Conservation (phyloP, 495 filamentous ascomycete species). For the Cladorrhinum samala region DNA sequence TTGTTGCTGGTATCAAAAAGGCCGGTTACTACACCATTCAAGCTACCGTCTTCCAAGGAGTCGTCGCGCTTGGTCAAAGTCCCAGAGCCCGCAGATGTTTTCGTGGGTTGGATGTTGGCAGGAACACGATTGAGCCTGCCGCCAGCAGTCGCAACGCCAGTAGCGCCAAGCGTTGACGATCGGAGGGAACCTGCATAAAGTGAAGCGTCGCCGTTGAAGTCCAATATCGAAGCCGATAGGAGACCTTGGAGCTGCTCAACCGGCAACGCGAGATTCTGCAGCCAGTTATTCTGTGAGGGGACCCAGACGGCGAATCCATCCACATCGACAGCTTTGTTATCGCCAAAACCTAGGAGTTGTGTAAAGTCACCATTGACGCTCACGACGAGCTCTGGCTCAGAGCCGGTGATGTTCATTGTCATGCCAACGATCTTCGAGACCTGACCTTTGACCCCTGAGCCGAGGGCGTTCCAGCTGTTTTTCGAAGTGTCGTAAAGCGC, state of each 20-base stretch:
- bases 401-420: conserved; percentile 69
- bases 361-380: conserved; percentile 77
- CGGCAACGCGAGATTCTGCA: conserved; percentile 68
- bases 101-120: conserved; percentile 47
- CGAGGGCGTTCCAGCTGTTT: conserved; percentile 71
- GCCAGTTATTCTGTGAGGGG: conserved; percentile 81
- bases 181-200: conserved; percentile 74
- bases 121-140: conserved; percentile 54
- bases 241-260: conserved; percentile 61
- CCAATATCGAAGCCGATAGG: conserved; percentile 57
- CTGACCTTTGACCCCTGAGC: conserved; percentile 76
- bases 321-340: conserved; percentile 52
- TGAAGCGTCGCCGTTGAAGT: conserved; percentile 53
- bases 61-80: conserved; percentile 51
- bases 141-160: conserved; percentile 61
- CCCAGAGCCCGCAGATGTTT: conserved; percentile 21
- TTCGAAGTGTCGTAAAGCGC: conserved; percentile 65
- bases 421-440: conserved; percentile 69
- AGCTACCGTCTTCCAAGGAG: conserved; percentile 36
- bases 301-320: conserved; percentile 89
- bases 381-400: conserved; percentile 64
- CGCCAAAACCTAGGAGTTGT: conserved; percentile 58
- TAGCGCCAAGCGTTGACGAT: conserved; percentile 61
- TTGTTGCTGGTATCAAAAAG: conserved; percentile 62
- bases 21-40: conserved; percentile 65